Conservation (phyloP, 2,329 filamentous ascomycete genomes). For the Xenoacremonium recifei region DNA sequence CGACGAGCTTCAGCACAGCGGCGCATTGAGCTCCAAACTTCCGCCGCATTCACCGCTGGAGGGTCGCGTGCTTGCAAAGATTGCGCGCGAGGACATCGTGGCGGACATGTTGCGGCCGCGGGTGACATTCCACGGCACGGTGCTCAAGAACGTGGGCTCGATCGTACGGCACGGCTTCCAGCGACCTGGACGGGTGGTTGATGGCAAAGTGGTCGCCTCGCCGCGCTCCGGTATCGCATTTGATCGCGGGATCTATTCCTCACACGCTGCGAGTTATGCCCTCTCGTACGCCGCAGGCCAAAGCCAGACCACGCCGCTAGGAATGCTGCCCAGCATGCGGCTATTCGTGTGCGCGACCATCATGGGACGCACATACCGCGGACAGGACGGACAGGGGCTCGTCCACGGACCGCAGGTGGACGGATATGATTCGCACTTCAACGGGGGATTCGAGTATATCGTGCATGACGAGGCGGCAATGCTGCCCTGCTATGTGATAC, state of each 20-base stretch:
- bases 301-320: conserved; percentile 26
- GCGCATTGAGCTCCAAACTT: conserved; percentile 8
- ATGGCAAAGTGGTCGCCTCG: conserved; percentile 9
- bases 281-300: conserved; percentile 32
- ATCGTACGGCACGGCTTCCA: conserved; percentile 45
- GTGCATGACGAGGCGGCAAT: conserved; percentile 43
- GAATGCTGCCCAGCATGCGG: conserved; percentile 36
- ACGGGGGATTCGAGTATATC: conserved; percentile 39
- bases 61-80: conserved; percentile 1
- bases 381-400: not conserved
- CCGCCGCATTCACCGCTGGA: conserved; percentile 14
- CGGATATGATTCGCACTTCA: conserved; percentile 37
- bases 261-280: conserved; percentile 37
- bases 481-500: conserved; percentile 44
- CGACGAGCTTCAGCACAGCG: conserved; percentile 12
- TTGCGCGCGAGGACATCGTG: conserved; percentile 28
- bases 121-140: conserved; percentile 41
- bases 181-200: conserved; percentile 28
- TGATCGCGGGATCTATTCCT: conserved; percentile 43
- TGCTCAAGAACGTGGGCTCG: conserved; percentile 33
- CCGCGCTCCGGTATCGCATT: conserved; percentile 34
- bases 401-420: conserved; percentile 22
- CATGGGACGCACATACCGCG: conserved; percentile 37
- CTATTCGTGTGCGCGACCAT: conserved; percentile 45
- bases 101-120: conserved; percentile 34